These are phyloP conservation scores for Mycena filopes DNA, from an alignment of 768 basidiomycete species.

Conservation along the genomic window DNA sequence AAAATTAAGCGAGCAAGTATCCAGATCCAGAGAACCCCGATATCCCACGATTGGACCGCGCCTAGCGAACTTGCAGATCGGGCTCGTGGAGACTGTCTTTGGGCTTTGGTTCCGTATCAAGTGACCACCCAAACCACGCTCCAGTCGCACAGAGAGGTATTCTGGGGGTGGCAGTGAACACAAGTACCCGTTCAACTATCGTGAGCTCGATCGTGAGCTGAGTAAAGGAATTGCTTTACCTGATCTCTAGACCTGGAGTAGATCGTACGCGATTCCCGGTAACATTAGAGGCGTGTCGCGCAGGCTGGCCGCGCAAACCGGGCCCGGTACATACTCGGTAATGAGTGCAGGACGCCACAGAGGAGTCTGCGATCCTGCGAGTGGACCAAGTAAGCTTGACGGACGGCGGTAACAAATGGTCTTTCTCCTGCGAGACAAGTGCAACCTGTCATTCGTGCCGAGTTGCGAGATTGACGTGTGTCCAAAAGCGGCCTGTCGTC, in stretches of 20 bases:
- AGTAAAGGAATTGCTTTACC: not conserved
- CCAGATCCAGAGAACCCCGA: conserved; percentile 46
- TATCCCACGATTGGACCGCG: conserved; percentile 59
- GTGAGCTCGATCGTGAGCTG: not conserved
- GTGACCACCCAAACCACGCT: conserved; percentile 19
- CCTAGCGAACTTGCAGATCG: conserved; percentile 26
- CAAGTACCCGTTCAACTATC: conserved; percentile 5
- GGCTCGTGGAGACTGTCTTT: conserved; percentile 34
- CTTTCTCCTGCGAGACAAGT: not conserved
- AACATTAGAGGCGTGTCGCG: conserved; percentile 11
- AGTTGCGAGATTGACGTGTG: not conserved
- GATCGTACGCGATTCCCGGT: not conserved
- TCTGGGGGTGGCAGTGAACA: conserved; percentile 8
- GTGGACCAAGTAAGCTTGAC: conserved; percentile 18
- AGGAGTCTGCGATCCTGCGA: not conserved
- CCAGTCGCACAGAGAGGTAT: conserved; percentile 18
- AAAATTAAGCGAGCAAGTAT: conserved; percentile 48
- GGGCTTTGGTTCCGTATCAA: conserved; percentile 3
- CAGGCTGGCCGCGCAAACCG: conserved; percentile 19
- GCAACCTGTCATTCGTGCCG: not conserved
- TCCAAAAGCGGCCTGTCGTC: not conserved
- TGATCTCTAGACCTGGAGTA: not conserved
- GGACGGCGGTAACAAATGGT: conserved; percentile 7
- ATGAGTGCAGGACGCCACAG: conserved; percentile 9
- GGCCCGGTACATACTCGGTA: conserved; percentile 8